Evolutionary conservation across 2,329 filamentous ascomycete genomes (phyloP).

Genomic region (Aspergillus sp.): DNA sequence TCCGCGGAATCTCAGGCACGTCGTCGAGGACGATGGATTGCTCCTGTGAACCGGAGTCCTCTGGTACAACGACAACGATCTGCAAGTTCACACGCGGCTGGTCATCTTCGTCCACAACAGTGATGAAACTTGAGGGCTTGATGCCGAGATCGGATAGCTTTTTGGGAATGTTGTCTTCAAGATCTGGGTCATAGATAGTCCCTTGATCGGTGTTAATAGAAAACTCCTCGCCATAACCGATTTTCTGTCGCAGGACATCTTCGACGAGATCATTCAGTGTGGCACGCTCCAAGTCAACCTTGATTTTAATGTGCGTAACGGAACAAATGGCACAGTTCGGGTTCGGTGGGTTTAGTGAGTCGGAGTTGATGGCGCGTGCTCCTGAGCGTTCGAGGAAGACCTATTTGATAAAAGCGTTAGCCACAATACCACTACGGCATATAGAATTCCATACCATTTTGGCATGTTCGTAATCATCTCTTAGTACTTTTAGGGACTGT

Average conservation of each 20-base stretch:
- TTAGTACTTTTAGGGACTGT: conserved; percentile 88
- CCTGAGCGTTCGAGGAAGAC: conserved; percentile 76
- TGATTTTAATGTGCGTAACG: conserved; percentile 68
- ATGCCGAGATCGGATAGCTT: conserved; percentile 79
- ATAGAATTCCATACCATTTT: conserved; percentile 65
- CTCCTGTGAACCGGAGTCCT: conserved; percentile 37
- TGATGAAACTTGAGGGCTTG: conserved; percentile 74
- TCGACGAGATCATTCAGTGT: conserved; percentile 82
- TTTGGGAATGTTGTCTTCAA: conserved; percentile 82
- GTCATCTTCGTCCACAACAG: conserved; percentile 80
- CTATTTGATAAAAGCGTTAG: conserved; percentile 41
- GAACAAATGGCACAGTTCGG: conserved; percentile 83
- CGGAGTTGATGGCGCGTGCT: conserved; percentile 62
- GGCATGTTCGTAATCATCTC: conserved; percentile 68
- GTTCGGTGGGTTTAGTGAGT: conserved; percentile 67
- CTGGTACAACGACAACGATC: conserved; percentile 53
- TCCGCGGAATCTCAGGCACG: conserved; percentile 53
- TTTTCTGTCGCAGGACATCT: conserved; percentile 67
- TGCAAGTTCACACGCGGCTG: conserved; percentile 77
- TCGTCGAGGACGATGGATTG: conserved; percentile 47
- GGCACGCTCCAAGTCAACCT: conserved; percentile 70
- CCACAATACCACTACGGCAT: neutral
- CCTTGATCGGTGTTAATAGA: conserved; percentile 74
- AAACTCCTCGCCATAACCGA: conserved; percentile 82
- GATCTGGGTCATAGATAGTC: conserved; percentile 86